Conservation (phyloP, 495 filamentous ascomycete genomes). For the Clohesyomyces aquaticus region DNA sequence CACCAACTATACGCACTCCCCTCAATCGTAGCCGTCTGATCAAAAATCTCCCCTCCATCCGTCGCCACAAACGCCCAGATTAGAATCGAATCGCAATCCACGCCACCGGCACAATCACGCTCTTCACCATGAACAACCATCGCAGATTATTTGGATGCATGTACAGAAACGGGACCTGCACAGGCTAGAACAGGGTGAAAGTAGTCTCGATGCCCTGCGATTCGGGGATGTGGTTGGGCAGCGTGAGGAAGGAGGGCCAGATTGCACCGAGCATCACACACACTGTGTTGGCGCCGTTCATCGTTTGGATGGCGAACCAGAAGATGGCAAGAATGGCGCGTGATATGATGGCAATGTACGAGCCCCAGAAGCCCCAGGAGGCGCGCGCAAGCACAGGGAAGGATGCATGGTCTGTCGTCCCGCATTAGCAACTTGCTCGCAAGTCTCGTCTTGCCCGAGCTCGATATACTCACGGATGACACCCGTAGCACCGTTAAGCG, state of each 20-base stretch:
- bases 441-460: not conserved
- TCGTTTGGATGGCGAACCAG: constrained; percentile 73
- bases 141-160: constrained; percentile 62
- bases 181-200: constrained; percentile 65
- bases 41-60: constrained; percentile 54
- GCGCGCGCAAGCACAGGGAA: constrained; percentile 71
- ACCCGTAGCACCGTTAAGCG: constrained; percentile 62
- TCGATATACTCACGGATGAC: constrained; percentile 47
- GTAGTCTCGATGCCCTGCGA: constrained; percentile 65
- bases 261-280: constrained; percentile 70
- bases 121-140: constrained; percentile 63
- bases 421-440: too few species aligned
- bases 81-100: constrained; percentile 59
- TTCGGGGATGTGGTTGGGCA: constrained; percentile 48
- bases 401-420: constrained; percentile 64
- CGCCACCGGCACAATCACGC: constrained; percentile 57
- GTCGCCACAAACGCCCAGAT: constrained; percentile 57
- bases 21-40: constrained; percentile 47
- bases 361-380: constrained; percentile 70
- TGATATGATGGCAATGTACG: constrained; percentile 68
- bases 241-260: constrained; percentile 52
- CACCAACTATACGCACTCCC: constrained; percentile 52
- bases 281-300: constrained; percentile 67
- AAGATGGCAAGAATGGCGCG: constrained; percentile 70
- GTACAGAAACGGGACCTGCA: constrained; percentile 58